Evolutionary conservation across 371 early-diverging fungal species (phyloP).

Genomic region (Batkoa obscura): DNA sequence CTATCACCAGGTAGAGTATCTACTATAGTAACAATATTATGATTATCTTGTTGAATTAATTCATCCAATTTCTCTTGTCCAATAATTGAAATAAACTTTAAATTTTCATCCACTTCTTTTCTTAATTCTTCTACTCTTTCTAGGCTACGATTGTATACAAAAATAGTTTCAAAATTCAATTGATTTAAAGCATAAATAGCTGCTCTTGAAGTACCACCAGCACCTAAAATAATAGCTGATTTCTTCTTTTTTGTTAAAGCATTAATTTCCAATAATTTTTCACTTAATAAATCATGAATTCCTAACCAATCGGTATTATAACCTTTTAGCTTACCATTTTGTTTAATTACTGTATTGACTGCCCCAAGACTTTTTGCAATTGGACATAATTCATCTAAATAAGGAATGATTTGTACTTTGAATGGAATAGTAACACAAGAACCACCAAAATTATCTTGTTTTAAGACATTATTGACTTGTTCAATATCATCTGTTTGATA

Average conservation of each 20-base stretch:
- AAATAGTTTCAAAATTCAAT: constrained; percentile 42
- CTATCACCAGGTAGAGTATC: background rate
- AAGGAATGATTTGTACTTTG: constrained; percentile 62
- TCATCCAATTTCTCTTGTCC: background rate
- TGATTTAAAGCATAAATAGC: constrained; percentile 69
- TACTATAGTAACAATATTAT: background rate
- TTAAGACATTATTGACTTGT: constrained; percentile 28
- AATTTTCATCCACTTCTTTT: constrained; percentile 24
- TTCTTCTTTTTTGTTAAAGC: background rate
- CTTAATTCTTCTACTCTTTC: constrained; percentile 52
- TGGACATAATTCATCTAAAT: constrained; percentile 45
- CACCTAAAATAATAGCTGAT: constrained; percentile 67
- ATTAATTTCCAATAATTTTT: background rate
- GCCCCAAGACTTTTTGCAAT: constrained; percentile 77
- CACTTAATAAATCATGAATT: constrained; percentile 20
- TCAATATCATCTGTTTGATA: constrained; percentile 33
- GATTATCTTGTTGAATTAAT: background rate
- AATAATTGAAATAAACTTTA: background rate
- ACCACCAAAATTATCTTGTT: constrained; percentile 66
- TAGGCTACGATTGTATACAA: constrained; percentile 74
- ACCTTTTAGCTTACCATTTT: constrained; percentile 35
- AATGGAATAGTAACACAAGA: constrained; percentile 90
- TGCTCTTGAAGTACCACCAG: constrained; percentile 90
- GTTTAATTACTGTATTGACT: constrained; percentile 67
- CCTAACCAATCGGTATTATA: constrained; percentile 93